Evolutionary conservation across 148 eudicot species (phyloP).

Genomic region (Heliosperma pusillum): DNA sequence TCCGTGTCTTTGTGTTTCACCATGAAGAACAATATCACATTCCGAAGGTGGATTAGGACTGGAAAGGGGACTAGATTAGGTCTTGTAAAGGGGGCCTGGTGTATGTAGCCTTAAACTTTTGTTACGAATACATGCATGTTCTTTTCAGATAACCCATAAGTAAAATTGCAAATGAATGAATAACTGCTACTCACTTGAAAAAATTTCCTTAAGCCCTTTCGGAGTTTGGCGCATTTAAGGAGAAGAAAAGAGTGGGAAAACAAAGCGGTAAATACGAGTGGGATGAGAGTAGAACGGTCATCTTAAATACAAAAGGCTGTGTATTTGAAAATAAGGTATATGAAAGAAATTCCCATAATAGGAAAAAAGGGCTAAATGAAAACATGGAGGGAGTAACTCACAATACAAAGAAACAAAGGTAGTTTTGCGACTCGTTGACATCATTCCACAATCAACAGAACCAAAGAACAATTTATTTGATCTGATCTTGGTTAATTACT

Average conservation of each 20-base stretch:
- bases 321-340: neutral
- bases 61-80: neutral
- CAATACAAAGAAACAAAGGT: neutral
- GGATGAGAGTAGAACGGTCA: neutral
- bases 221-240: neutral
- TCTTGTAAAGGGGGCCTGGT: too few relatives aligned
- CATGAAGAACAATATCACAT: neutral
- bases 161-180: too few relatives aligned
- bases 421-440: neutral
- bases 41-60: neutral
- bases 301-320: neutral
- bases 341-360: neutral
- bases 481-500: neutral
- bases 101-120: neutral
- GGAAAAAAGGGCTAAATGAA: neutral
- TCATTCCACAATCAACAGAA: neutral
- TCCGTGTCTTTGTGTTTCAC: neutral
- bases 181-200: neutral
- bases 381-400: neutral
- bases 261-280: neutral
- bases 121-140: too few relatives aligned
- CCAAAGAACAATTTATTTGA: neutral
- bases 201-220: neutral
- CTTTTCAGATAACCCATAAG: neutral
- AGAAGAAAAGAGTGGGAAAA: too few relatives aligned